A percentile compares a stretch with the other conserved stretches of the same genome.
Conservation (phyloP, 805 yeast species). For the Ogataea paraovalis region DNA sequence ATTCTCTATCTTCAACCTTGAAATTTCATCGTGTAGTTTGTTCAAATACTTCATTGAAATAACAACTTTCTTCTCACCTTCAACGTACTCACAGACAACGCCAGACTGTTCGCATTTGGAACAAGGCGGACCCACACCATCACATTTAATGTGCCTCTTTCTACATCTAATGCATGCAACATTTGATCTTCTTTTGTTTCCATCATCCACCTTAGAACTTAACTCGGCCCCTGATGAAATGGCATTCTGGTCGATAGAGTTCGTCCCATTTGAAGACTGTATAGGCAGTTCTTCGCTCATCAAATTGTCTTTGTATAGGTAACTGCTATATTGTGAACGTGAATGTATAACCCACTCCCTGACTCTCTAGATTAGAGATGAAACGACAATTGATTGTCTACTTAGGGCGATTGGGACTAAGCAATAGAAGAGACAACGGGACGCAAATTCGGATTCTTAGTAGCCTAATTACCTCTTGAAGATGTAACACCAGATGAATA, state of each 20-base stretch:
- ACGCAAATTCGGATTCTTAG: too few species aligned
- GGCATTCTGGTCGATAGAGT: not conserved
- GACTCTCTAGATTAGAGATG: too few species aligned
- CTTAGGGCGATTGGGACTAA: too few species aligned
- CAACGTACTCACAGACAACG: slow-evolving; percentile 63
- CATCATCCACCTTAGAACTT: not conserved
- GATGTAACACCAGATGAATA: too few species aligned
- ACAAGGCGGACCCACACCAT: slow-evolving; percentile 69
- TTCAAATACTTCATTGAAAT: slow-evolving; percentile 68
- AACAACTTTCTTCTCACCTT: slow-evolving; percentile 67
- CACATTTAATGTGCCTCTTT: slow-evolving; percentile 69
- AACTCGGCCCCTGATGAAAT: not conserved
- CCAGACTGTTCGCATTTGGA: slow-evolving; percentile 53
- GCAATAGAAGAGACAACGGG: too few species aligned
- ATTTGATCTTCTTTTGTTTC: slow-evolving; percentile 21
- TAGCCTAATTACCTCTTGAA: too few species aligned
- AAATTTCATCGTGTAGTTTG: slow-evolving; percentile 63
- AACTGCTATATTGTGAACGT: too few species aligned
- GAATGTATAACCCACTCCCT: too few species aligned
- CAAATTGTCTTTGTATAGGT: too few species aligned
- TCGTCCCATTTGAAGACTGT: too few species aligned
- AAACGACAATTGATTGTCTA: too few species aligned
- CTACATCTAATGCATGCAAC: slow-evolving; percentile 60
- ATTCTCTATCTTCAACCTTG: slow-evolving; percentile 62
- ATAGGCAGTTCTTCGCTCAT: too few species aligned